Evolutionary conservation across 2,329 filamentous ascomycete species (phyloP).

Genomic region (Colletotrichum karsti): DNA sequence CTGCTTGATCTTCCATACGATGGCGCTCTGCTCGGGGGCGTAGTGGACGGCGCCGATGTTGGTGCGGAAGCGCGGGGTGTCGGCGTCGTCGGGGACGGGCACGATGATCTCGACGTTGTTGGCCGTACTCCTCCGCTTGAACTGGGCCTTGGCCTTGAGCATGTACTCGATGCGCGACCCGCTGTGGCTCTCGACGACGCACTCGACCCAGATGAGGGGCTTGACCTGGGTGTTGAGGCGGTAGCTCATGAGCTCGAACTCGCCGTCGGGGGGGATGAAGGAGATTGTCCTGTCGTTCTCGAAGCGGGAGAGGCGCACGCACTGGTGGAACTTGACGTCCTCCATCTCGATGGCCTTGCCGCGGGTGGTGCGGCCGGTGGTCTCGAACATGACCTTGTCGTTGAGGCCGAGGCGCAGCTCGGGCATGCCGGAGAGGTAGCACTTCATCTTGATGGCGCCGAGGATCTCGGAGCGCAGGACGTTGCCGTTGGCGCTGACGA

Average conservation of each 20-base stretch:
- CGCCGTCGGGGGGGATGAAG: conserved; percentile 97
- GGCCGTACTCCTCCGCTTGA: conserved; percentile 95
- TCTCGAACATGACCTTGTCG: conserved; percentile 99
- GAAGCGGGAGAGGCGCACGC: conserved; percentile 92
- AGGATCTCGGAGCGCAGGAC: conserved; percentile 96
- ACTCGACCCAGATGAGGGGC: conserved; percentile 98
- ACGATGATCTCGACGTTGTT: conserved; percentile 99
- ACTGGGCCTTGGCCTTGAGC: conserved; percentile 97
- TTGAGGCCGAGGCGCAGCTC: conserved; percentile 93
- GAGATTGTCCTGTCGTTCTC: conserved; percentile 99
- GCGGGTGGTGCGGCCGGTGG: conserved; percentile 89
- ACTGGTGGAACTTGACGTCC: conserved; percentile 99
- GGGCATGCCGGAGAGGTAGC: conserved; percentile 97
- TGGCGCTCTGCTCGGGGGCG: conserved; percentile 94
- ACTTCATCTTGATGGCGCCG: conserved; percentile 99
- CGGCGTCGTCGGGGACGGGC: conserved; percentile 95
- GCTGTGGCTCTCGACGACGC: conserved; percentile 94
- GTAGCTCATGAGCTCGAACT: conserved; percentile 99
- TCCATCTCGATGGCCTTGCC: conserved; percentile 99
- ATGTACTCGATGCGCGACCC: conserved; percentile 98
- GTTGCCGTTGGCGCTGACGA: conserved; percentile 94
- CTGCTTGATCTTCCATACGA: conserved; percentile 99
- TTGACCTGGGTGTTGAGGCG: conserved; percentile 98
- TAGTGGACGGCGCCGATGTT: conserved; percentile 98
- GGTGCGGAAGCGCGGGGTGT: conserved; percentile 94